Evolutionary conservation across 2,329 filamentous ascomycete species (phyloP), one percentile per base, ranked within the genome.

Genomic region (Sporothrix pseudoabietina): DNA sequence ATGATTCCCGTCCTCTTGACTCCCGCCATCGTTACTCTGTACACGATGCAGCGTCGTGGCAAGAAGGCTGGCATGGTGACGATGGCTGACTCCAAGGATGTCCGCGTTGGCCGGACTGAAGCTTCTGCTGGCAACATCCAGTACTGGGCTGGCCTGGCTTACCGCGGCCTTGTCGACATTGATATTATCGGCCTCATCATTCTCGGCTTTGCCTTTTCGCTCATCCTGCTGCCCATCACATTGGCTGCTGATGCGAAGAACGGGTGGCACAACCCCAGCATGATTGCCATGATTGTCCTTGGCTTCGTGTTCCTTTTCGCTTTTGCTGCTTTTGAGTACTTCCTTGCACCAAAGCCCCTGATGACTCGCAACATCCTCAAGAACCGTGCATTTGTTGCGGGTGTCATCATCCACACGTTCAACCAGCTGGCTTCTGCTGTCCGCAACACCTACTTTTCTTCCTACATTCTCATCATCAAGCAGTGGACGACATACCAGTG

Each of bases 341-440:
- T 77, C 73, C 77, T 87, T 49, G 85, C 87, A 1, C 87, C 87
- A 0, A 83, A 84, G 65, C 87, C 88, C 0, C 85, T 90, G 75
- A 86, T 90, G 73, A 86, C 90, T 1, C 80, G 88, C n/a, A 82
- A 85, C 63, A 83, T 91, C 6, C 85, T 91, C 75, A 87, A 84
- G 75, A 87, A 90, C 74, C 84, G 85, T 49, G 92, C 89, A 0
- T 88, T 91, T 35, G 82, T 89, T 65, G 88, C 87, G 7, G 89
- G 89, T 30, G 87, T 90, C 85, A 88, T 89, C 16, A 91, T 90
- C 79, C 91, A 91, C 79, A 87, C 90, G 75, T 90, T 89, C 35
- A 86, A 91, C n/a, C 89, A 89, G 76, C 89, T 71, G 22, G 69
- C 71, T 71, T 82, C 80, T 6, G 74, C 78, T 0, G 77, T 80